Evolutionary conservation across 495 filamentous ascomycete genomes (phyloP).

Genomic region (Penicillium robsamsonii): DNA sequence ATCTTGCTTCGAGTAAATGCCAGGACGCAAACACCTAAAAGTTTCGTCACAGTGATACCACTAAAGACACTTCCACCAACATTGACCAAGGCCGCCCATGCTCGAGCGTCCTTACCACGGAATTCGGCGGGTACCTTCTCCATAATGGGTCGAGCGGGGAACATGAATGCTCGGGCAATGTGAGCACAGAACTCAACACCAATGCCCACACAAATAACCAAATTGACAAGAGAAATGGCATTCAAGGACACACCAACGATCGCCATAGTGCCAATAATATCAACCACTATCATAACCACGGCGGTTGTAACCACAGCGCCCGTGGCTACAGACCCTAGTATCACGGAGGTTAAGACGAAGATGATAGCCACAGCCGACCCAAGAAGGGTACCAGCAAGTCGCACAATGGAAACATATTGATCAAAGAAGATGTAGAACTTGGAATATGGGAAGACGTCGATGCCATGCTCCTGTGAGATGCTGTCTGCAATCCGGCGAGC

Average conservation of each 20-base stretch:
- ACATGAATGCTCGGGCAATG: slow-evolving; percentile 93
- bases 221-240: slow-evolving; percentile 92
- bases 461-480: slow-evolving; percentile 63
- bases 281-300: slow-evolving; percentile 89
- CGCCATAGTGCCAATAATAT: slow-evolving; percentile 94
- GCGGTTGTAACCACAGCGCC: slow-evolving; percentile 78
- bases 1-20: slow-evolving; percentile 97
- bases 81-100: slow-evolving; percentile 89
- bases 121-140: slow-evolving; percentile 65
- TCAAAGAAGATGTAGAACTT: slow-evolving; percentile 99
- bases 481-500: slow-evolving; percentile 83
- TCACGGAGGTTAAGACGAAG: slow-evolving; percentile 67
- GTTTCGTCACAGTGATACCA: slow-evolving; percentile 93
- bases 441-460: slow-evolving; percentile 89
- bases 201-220: slow-evolving; percentile 96
- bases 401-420: slow-evolving; percentile 84
- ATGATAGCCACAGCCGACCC: slow-evolving; percentile 81
- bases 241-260: slow-evolving; percentile 87
- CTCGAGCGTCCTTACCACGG: slow-evolving; percentile 76
- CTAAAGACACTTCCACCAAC: slow-evolving; percentile 92
- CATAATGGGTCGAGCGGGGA: slow-evolving; percentile 74
- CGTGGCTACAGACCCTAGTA: slow-evolving; percentile 82
- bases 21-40: slow-evolving; percentile 86
- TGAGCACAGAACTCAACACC: slow-evolving; percentile 97
- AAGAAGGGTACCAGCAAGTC: slow-evolving; percentile 72